These are phyloP conservation scores for Neocucurbitaria cava DNA, from an alignment of 2,329 filamentous ascomycete genomes.

Conservation along the genomic window DNA sequence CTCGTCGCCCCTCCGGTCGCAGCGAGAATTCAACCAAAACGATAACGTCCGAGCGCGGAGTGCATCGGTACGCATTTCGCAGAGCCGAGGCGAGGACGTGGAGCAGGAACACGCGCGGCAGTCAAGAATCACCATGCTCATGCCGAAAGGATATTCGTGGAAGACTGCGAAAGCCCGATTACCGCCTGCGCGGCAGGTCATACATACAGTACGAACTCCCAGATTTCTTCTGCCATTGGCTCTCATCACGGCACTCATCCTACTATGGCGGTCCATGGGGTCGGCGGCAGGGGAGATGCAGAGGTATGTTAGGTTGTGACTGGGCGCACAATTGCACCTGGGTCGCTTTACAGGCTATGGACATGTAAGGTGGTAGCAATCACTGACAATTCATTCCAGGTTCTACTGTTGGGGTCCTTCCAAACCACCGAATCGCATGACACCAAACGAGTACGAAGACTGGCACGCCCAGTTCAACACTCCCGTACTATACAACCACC, in stretches of 20 bases:
- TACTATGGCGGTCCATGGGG: constrained; percentile 88
- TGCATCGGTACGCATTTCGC: constrained; percentile 41
- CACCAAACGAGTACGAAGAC: constrained; percentile 83
- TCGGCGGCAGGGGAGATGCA: constrained; percentile 86
- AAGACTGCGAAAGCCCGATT: constrained; percentile 83
- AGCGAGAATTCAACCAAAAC: constrained; percentile 38
- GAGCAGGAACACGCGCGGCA: constrained; percentile 27
- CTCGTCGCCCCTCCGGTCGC: constrained; percentile 35
- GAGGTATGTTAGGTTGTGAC: constrained; percentile 66
- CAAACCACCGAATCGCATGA: constrained; percentile 96
- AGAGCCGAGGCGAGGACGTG: constrained; percentile 35
- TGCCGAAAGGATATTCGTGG: constrained; percentile 90
- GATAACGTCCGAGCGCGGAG: constrained; percentile 38
- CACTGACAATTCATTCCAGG: constrained; percentile 59
- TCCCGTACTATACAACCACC: constrained; percentile 95
- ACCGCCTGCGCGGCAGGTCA: constrained; percentile 73
- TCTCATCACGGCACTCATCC: constrained; percentile 72
- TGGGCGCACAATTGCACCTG: neutral
- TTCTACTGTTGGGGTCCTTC: constrained; percentile 97
- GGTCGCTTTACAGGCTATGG: constrained; percentile 3
- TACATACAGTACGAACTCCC: constrained; percentile 72
- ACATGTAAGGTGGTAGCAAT: neutral
- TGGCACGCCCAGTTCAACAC: constrained; percentile 92
- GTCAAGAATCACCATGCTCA: constrained; percentile 69
- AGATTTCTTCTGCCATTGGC: constrained; percentile 78